Evolutionary conservation across 805 yeast species (phyloP), one percentile per base, ranked within the genome.

Genomic region (Lipomyces kockii): DNA sequence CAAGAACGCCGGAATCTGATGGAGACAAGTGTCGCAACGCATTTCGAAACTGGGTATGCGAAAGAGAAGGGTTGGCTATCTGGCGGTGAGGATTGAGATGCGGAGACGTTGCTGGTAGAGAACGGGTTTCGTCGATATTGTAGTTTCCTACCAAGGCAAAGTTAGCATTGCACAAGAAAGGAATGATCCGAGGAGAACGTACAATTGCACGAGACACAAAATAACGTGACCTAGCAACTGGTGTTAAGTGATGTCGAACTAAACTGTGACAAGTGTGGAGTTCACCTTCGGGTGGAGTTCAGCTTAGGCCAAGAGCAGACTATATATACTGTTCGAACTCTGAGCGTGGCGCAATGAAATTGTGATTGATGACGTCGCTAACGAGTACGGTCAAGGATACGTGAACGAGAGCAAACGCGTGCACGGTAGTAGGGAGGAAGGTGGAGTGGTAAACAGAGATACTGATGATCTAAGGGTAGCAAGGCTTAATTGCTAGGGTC

Each of bases 11-110:
- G 34, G 29, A 53, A 53, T 20, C 35, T 61, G 39, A 43, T 53
- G 58, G 8, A 29, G 1, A 17, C 63, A 61, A 32, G 22, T 34
- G 27, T 61, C 63, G 46, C 63, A 61, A 14, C 63, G 58, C 63
- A 61, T 61, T 32, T 8, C 51, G 60, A 49, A 14, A 11, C 12
- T n/a, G 27, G 5, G 32, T 4, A 29, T 0, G 32, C 7, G 32
- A 29, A 27, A 29, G 7, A 29, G 32, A 29, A 0, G 32, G 6
- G 32, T 29, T 29, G 32, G 32, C 32, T 29, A 29, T 29, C 32
- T 5, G 32, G 1, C 1, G 32, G 32, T 29, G 32, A 29, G 32
- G 32, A 29, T 29, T 29, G 32, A 29, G 32, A 29, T 29, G 6
- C 1, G 32, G 32, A 27, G 32, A 29, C 32, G 32, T 29, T 29